Evolutionary conservation across 1,139 yeast genomes (phyloP).

Genomic region (Sugiyamaella neomexicana): DNA sequence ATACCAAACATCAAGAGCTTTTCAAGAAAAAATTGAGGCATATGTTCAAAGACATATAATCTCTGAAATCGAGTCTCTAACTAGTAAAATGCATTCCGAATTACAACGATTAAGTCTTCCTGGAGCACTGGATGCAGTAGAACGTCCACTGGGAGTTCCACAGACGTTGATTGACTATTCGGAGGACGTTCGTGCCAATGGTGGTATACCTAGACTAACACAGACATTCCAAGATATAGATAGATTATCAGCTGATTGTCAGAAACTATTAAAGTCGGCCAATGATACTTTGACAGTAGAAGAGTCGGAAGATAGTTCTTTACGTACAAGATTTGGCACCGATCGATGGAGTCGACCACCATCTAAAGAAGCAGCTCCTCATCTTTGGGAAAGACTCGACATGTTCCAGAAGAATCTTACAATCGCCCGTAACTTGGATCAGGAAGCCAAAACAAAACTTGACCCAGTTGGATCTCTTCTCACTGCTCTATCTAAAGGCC

Average conservation of each 20-base stretch:
- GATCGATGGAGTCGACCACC: constrained; percentile 47
- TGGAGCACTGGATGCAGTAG: constrained; percentile 62
- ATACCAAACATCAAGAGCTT: constrained; percentile 67
- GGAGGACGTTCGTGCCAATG: constrained; percentile 53
- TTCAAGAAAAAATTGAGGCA: constrained; percentile 61
- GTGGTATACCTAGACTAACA: constrained; percentile 53
- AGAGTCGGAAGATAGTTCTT: constrained; percentile 53
- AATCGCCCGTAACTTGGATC: constrained; percentile 67
- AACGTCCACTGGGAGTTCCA: constrained; percentile 65
- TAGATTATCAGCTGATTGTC: constrained; percentile 44
- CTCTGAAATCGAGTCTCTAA: constrained; percentile 54
- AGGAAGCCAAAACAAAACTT: constrained; percentile 48
- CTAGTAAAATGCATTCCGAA: constrained; percentile 46
- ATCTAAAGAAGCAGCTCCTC: constrained; percentile 32
- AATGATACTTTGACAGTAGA: constrained; percentile 52
- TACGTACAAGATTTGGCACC: constrained; percentile 52
- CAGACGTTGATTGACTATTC: constrained; percentile 55
- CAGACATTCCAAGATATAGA: constrained; percentile 50
- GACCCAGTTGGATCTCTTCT: constrained; percentile 47
- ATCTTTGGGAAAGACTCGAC: constrained; percentile 44
- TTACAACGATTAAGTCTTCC: constrained; percentile 47
- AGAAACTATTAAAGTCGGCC: constrained; percentile 48
- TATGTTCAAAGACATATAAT: constrained; percentile 54
- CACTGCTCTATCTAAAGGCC: constrained; percentile 48
- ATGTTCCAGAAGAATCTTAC: constrained; percentile 52